Base-by-base conservation (phyloP, 2,329 filamentous ascomycete genomes). In the Apiospora pterosperma region DNA sequence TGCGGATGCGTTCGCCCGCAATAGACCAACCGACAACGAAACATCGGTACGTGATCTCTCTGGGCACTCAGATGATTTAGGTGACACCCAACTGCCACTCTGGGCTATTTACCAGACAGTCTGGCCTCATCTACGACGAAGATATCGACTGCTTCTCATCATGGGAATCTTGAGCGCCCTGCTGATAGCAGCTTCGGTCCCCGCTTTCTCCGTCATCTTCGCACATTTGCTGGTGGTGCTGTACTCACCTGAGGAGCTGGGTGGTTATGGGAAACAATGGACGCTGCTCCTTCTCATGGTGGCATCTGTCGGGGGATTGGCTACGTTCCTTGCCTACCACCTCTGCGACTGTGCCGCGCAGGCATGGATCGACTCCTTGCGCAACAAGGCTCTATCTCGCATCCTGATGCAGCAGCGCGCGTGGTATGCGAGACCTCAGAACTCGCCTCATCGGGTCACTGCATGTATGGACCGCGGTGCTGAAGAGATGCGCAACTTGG, bases 401-500 rank as follows among this genome's bases (percentile, higher is more conserved):
- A 88, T 97, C 19, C 81, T 98, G 0, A 82, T 85, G 42, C 95
- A 97, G 72, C 90, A 92, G 0, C 88, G 85, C 66, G 77, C 84
- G 5, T 98, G 93, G 90, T 97, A 97, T 70, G 89, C 93, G 67
- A 80, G 84, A 61, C 82, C 90, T 2, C 81, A 82, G 38, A 91
- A 96, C 74, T 86, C 84, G 0, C 80, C 90, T 0, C 81, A 82
- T 0, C 82, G 83, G 2, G 82, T 98, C 48, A 88, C 84, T 0
- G 88, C 92, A 66, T 90, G 85, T 55, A 83, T 98, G 0, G 92
- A 97, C 71, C 86, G 90, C 19, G 92, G 92, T 70, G 91, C 90
- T 0, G 93, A 98, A 74, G 93, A 97, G 73, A 94, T 96, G 86
- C 86, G 92, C 10, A 93, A 92, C 69, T 80, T 98, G 0, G 83